Base-by-base conservation (phyloP, 169 alveolate species). In the Cryptosporidium sp. region DNA sequence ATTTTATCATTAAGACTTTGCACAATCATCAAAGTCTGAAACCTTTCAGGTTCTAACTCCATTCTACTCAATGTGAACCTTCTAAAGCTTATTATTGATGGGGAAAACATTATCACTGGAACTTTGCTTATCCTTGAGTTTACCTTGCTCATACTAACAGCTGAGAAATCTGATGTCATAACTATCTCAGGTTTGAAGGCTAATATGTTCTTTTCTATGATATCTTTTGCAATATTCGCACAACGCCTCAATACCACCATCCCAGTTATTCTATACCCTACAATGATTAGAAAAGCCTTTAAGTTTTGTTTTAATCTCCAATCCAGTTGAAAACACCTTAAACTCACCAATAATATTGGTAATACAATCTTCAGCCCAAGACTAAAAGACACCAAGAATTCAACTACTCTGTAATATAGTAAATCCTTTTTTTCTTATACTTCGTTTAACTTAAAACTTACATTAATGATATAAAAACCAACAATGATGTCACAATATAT, bases 181-280 rank as follows among this genome's bases (percentile, higher is more conserved):
- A 80, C 39, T 8, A 80, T 65, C 59, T 65, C 75, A 23, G 89
- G 89, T 43, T 80, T 80, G 59, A 80, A 80, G 18, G 89, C 73
- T 21, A 80, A 39, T 62, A 80, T 80, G 52, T 80, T 80, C 31
- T 62, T 80, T 67, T 80, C 89, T 21, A 80, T 62, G 7, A 80
- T 67, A 37, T 80, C 89, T 39, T 59, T 80, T 23, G 89, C 89
- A 41, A 65, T 14, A 45, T 62, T 39, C 2, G 45, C 75, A 45
- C 80, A 80, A 29, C 65, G 33, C 37, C 48, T 59, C 39, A 80
- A 80, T 3, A 65, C 75, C 23, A 80, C 39, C 31, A 80, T 80
- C 16, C 89, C 89, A 26, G 89, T 80, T 58, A 80, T 80, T 80
- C 89, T 80, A 65, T 80, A 80, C 16, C 61, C 69, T 65, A 80